phyloP scores from a whole-genome alignment of 2,329 filamentous ascomycete species.

The Pseudogymnoascus sp. region DNA sequence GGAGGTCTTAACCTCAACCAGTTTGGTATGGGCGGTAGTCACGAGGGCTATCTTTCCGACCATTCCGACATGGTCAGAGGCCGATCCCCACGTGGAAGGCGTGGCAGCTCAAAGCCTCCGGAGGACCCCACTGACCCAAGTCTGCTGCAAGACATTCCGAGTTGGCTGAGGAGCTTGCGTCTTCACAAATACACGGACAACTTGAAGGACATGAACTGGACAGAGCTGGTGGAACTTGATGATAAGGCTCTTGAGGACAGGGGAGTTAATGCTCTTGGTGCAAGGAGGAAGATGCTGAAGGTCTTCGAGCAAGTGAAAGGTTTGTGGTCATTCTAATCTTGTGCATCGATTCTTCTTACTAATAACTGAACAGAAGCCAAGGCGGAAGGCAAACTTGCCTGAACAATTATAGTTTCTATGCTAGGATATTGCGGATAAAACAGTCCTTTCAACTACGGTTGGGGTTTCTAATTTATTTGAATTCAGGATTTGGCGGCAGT shows the following conservation, averaged over 20 bases:
- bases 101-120: constrained; percentile 93
- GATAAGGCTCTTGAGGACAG: constrained; percentile 88
- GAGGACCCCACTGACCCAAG: constrained; percentile 92
- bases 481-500: constrained; percentile 5
- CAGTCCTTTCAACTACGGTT: background rate
- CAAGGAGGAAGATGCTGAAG: constrained; percentile 96
- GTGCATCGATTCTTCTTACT: constrained; percentile 18
- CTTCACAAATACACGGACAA: constrained; percentile 99
- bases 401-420: constrained; percentile 15
- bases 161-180: constrained; percentile 87
- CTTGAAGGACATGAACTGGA: constrained; percentile 95
- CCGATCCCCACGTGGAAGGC: constrained; percentile 80
- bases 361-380: constrained; percentile 51
- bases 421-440: constrained; percentile 1
- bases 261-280: constrained; percentile 90
- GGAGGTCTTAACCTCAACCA: constrained; percentile 62
- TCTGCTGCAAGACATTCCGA: constrained; percentile 88
- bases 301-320: constrained; percentile 94
- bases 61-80: constrained; percentile 87
- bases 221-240: constrained; percentile 81
- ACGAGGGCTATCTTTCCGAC: constrained; percentile 86
- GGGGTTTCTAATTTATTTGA: constrained; percentile 1
- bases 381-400: constrained; percentile 59
- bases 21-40: constrained; percentile 53
- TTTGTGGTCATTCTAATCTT: constrained; percentile 28